phyloP scores from a whole-genome alignment of 441 rosid species.

The Breynia disticha region DNA sequence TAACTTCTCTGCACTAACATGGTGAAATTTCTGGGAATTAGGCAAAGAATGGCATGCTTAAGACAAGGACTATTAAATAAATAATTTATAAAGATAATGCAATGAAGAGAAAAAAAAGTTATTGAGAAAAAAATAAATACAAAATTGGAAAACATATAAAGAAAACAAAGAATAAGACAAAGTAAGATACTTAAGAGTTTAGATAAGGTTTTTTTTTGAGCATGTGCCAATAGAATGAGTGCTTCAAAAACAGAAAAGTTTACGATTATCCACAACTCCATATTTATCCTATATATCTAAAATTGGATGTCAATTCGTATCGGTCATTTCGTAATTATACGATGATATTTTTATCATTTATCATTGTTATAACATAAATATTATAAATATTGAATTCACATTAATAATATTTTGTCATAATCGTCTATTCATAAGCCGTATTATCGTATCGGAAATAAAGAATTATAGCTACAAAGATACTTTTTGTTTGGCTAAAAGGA shows the following conservation, averaged over 20 bases:
- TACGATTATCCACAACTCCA: slow-evolving; percentile 43
- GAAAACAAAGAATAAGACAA: slow-evolving; percentile 12
- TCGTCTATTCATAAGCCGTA: no score
- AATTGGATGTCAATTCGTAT: no score
- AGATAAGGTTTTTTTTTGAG: slow-evolving; percentile 17
- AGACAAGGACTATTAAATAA: background rate
- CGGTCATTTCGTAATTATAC: no score
- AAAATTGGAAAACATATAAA: slow-evolving; percentile 11
- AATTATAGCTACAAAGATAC: slow-evolving; percentile 42
- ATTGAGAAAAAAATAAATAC: slow-evolving; percentile 12
- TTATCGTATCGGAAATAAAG: no score
- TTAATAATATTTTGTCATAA: no score
- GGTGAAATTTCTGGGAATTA: slow-evolving; percentile 5
- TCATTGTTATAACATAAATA: no score
- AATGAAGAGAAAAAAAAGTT: slow-evolving; percentile 12
- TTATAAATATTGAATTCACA: no score
- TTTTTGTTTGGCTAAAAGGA: slow-evolving; percentile 32
- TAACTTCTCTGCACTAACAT: background rate
- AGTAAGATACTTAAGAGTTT: background rate
- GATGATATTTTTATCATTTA: no score
- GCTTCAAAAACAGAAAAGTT: no score
- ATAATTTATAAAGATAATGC: background rate
- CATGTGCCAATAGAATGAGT: slow-evolving; percentile 21
- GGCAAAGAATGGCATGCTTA: slow-evolving; percentile 6
- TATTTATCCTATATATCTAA: slow-evolving; percentile 32